Conservation (phyloP, 2,329 filamentous ascomycete species). For the Berkeleyomyces basicola region DNA sequence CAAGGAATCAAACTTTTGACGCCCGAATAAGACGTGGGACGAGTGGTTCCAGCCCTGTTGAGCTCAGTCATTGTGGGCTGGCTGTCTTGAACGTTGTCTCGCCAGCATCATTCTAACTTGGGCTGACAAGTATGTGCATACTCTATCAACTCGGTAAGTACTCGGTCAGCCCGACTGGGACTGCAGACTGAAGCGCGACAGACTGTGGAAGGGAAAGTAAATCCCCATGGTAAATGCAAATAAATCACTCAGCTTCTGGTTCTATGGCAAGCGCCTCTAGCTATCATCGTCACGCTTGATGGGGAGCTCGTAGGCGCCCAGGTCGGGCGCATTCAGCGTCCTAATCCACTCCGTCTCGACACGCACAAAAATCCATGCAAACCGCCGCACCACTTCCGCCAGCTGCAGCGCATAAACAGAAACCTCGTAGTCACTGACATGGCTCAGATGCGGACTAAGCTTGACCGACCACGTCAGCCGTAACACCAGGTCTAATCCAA, state of each 20-base stretch:
- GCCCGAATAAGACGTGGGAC: background rate
- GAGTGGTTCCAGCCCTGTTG: background rate
- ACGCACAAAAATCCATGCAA: conserved; percentile 95
- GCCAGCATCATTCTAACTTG: background rate
- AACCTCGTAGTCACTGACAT: conserved; percentile 71
- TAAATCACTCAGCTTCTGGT: background rate
- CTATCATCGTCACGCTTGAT: conserved; percentile 37
- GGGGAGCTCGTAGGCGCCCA: conserved; percentile 56
- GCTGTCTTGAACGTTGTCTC: background rate
- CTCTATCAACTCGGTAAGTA: background rate
- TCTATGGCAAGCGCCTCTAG: conserved; percentile 8
- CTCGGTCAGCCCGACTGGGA: background rate
- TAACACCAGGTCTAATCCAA: conserved; percentile 61
- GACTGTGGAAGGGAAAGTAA: background rate
- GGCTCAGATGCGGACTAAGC: conserved; percentile 64
- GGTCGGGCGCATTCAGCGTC: conserved; percentile 46
- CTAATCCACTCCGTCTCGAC: conserved; percentile 85
- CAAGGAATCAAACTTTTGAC: background rate
- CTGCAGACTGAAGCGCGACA: background rate
- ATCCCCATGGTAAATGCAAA: background rate
- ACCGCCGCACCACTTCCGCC: conserved; percentile 72
- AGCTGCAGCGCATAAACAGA: conserved; percentile 79
- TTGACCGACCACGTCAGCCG: conserved; percentile 87
- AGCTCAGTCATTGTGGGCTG: background rate
- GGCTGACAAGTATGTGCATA: background rate